A percentile compares a stretch with the other conserved stretches of the same genome.
Evolutionary conservation across 1,284 basidiomycete species (phyloP).

Genomic region (Ganoderma lingzhi): DNA sequence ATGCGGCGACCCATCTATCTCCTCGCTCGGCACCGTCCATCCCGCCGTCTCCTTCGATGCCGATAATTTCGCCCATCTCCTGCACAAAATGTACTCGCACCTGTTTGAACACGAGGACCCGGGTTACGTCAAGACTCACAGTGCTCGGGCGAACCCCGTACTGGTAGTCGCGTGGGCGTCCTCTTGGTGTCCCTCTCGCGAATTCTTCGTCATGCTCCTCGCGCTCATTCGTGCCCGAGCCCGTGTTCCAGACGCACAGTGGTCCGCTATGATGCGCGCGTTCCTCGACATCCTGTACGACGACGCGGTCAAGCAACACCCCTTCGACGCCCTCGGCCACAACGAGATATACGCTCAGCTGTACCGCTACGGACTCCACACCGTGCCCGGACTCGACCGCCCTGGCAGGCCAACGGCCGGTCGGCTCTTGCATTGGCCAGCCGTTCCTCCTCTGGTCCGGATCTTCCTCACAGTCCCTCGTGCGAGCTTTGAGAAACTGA

Average conservation of each 20-base stretch:
- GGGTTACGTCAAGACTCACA: conserved; percentile 9
- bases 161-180: conserved; percentile 22
- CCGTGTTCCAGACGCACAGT: conserved; percentile 35
- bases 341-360: conserved; percentile 47
- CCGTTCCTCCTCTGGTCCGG: conserved; percentile 38
- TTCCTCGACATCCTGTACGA: conserved; percentile 37
- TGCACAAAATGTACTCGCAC: conserved; percentile 55
- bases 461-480: conserved; percentile 37
- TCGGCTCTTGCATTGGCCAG: conserved; percentile 40
- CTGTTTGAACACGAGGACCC: conserved; percentile 55
- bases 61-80: conserved; percentile 46
- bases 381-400: conserved; percentile 11
- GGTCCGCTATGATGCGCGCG: conserved; percentile 41
- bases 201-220: conserved; percentile 51
- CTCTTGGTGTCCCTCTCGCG: conserved; percentile 29
- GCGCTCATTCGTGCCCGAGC: conserved; percentile 46
- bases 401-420: conserved; percentile 20
- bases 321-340: conserved; percentile 43
- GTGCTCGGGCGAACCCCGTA: conserved; percentile 32
- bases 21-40: not conserved
- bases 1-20: conserved; percentile 38
- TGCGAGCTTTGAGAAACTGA: conserved; percentile 12
- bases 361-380: conserved; percentile 44
- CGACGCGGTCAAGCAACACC: conserved; percentile 36
- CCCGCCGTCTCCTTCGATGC: conserved; percentile 40